Conservation (phyloP, 352 stramenopile genomes). For the Pythium aphanidermatum region DNA sequence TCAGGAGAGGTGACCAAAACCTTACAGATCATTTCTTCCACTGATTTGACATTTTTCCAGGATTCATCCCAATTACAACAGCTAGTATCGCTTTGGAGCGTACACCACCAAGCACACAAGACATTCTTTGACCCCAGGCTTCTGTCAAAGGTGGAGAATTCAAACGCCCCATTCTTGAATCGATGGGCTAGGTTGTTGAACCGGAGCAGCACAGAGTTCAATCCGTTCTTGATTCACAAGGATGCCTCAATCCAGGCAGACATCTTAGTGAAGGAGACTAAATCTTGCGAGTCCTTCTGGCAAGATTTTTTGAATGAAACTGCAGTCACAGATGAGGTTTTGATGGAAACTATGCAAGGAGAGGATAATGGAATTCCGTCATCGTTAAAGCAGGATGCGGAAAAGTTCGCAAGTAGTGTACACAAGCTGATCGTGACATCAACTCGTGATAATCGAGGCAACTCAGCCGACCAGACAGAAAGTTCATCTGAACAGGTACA, state of each 20-base stretch:
- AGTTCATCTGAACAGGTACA: too few relatives aligned
- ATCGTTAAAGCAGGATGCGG: slow-evolving; percentile 53
- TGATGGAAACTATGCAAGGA: slow-evolving; percentile 25
- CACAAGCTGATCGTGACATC: slow-evolving; percentile 55
- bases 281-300: slow-evolving; percentile 48
- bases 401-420: slow-evolving; percentile 73
- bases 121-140: slow-evolving; percentile 24
- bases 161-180: slow-evolving; percentile 34
- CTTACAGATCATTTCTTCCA: slow-evolving; percentile 75
- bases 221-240: slow-evolving; percentile 60
- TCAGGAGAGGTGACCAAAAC: slow-evolving; percentile 44
- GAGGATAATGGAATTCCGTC: slow-evolving; percentile 41
- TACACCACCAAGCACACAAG: slow-evolving; percentile 44
- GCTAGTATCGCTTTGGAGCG: slow-evolving; percentile 49
- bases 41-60: slow-evolving; percentile 56
- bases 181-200: slow-evolving; percentile 42
- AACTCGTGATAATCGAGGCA: slow-evolving; percentile 8
- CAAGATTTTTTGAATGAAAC: slow-evolving; percentile 40
- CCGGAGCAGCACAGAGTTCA: slow-evolving; percentile 49
- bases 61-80: slow-evolving; percentile 52
- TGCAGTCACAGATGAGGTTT: slow-evolving; percentile 22
- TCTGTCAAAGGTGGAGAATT: slow-evolving; percentile 4
- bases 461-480: too few relatives aligned
- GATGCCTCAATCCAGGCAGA: slow-evolving; percentile 42
- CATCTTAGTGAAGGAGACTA: slow-evolving; percentile 40